Base-by-base conservation (phyloP, 1,284 basidiomycete genomes). In the Hymenochaete sp. region DNA sequence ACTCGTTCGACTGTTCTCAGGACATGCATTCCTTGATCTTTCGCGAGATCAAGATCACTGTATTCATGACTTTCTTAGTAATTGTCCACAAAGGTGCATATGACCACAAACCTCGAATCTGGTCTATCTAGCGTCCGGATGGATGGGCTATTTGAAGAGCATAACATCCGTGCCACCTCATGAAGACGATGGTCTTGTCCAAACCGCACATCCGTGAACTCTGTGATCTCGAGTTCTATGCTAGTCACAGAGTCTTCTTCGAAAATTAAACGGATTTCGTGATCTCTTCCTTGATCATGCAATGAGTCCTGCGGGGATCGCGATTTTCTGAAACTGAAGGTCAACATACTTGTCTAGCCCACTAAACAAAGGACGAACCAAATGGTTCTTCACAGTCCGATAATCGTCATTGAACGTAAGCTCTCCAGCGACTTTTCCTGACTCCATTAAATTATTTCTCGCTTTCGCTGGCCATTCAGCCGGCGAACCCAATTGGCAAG, bases 101-200 rank as follows among this genome's bases (percentile, higher is more conserved):
- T 8, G 8, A 10, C 8, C 2, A 57, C 80, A 54, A 52, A 88
- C 85, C 70, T 83, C 13, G 82, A 62, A 47, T 88, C 84, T 38
- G 81, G 79, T 21, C 81, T 72, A 42, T 91, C 82, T 24, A 77
- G 57, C 38, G 79, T 70, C 49, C 76, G 76, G 36, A 93, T 73
- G 2, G 76, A 74, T 0, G 84, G 71, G 19, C 83, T 61, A 1
- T 65, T 67, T 1, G 84, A 84, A 0, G 88, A 92, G 54, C 85
- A 87, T 27, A 96, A 63, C 75, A 96, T 86, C 1, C 89, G 73
- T 14, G 84, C 82, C 7, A 92, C 88, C 59, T 96, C 92, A 42
- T 91, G 84, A 18, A 95, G 58, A 21, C 92, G 73, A 28, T 83
- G 73, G 63, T 96, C 92, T 53, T 88, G 78, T 3, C 86, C 85